Evolutionary conservation across 331 rosid genomes (phyloP).

Genomic region (Acacia pycnantha): DNA sequence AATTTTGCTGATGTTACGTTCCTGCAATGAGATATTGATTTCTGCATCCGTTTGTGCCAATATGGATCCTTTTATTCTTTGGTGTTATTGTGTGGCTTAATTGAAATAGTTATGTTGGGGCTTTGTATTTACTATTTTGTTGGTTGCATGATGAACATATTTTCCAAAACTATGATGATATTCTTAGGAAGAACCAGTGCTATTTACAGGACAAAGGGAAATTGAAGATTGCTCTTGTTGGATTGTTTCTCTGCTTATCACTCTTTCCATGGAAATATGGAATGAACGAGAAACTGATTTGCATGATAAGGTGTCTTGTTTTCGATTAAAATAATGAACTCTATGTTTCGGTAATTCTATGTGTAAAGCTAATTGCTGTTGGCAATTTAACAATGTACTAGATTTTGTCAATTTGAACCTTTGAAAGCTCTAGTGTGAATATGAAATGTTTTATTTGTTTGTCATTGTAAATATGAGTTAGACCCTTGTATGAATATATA

Average conservation of each 20-base stretch:
- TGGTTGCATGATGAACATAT: conserved; percentile 58
- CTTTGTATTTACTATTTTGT: conserved; percentile 20
- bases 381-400: conserved; percentile 7
- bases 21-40: conserved; percentile 8
- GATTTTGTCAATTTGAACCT: neutral
- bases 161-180: conserved; percentile 74
- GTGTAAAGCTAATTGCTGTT: neutral
- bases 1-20: conserved; percentile 8
- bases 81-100: neutral
- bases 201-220: conserved; percentile 71
- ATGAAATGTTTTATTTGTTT: neutral
- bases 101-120: conserved; percentile 15
- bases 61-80: conserved; percentile 1
- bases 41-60: neutral
- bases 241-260: conserved; percentile 73
- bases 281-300: conserved; percentile 54
- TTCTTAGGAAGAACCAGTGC: conserved; percentile 65
- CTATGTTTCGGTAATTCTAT: conserved; percentile 2
- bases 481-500: neutral
- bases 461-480: neutral
- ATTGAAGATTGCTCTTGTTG: conserved; percentile 63
- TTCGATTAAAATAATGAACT: conserved; percentile 13
- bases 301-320: conserved; percentile 50
- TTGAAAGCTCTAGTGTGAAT: neutral
- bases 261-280: conserved; percentile 85